Evolutionary conservation across 2,329 filamentous ascomycete species (phyloP).

Genomic region (Colletotrichum endophyticum): DNA sequence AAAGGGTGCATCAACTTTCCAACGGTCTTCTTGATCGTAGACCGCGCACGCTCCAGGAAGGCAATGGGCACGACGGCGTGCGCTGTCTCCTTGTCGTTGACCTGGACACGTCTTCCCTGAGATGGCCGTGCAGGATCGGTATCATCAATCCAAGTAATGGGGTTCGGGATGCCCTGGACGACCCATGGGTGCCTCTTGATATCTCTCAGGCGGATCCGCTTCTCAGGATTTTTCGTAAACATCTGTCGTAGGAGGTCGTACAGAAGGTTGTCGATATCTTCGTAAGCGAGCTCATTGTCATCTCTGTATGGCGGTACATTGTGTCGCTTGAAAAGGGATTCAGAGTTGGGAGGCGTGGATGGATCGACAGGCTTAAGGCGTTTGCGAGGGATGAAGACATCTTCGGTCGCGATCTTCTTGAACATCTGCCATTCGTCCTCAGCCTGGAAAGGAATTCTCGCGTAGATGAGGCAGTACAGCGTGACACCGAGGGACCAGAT

Average conservation of each 20-base stretch:
- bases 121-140: conserved; percentile 83
- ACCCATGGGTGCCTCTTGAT: conserved; percentile 97
- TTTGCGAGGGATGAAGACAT: conserved; percentile 85
- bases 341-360: conserved; percentile 58
- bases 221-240: conserved; percentile 86
- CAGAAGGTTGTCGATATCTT: conserved; percentile 81
- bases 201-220: conserved; percentile 87
- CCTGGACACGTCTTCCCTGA: conserved; percentile 85
- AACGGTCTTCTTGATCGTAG: conserved; percentile 73
- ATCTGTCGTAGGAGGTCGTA: conserved; percentile 80
- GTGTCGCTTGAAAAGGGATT: conserved; percentile 60
- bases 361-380: conserved; percentile 79
- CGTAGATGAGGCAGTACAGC: conserved; percentile 93
- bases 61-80: conserved; percentile 89
- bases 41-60: conserved; percentile 83
- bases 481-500: conserved; percentile 98
- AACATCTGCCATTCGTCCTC: conserved; percentile 94
- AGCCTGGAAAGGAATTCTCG: conserved; percentile 90
- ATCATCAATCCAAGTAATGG: conserved; percentile 86
- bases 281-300: conserved; percentile 81
- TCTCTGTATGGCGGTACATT: conserved; percentile 73
- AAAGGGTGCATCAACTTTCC: conserved; percentile 68
- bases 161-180: conserved; percentile 75
- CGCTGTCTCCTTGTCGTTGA: conserved; percentile 89
- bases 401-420: conserved; percentile 86